Evolutionary conservation across 2,329 filamentous ascomycete species (phyloP), one percentile per base, ranked within the genome.

Genomic region (Spiromastix sp.): DNA sequence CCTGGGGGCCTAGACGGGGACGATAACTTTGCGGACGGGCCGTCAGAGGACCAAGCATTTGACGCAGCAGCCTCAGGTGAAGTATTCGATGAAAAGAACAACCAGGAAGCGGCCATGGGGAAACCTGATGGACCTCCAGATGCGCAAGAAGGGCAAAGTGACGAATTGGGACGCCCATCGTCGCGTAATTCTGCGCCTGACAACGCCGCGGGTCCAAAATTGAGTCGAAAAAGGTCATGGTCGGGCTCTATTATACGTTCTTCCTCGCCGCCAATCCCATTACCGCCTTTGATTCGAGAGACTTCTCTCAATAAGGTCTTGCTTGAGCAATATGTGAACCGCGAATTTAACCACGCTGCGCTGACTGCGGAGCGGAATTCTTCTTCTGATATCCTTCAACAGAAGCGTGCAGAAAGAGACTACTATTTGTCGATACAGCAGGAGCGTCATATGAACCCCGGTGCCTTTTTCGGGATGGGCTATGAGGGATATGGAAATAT

Each of bases 401-500:
- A 74, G 46, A 81, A 79, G 61, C 74, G 74, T 45, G 67, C 74
- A 32, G 79, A 81, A 59, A 71, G 77, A 40, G 72, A 79, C 41
- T 79, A 85, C 53, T 85, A 89, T 66, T 68, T 74, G 39, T 60
- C 68, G 32, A 54, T 85, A 46, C 62, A 81, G 69, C 59, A 75
- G 69, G 63, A 72, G 33, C 66, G 71, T 29, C 64, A 70, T 30
- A 51, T 64, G 40, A 67, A 77, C 44, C 74, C 77, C 11, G 74
- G 67, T 25, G 66, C 69, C 8, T 59, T 80, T 19, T 80, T 77
- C 52, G 77, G 77, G 19, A 63, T 67, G 48, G 91, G 91, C 36
- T 98, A 93, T 56, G 78, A 75, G 53, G 89, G 87, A 29, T 94
- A 81, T 53, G 89, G 84, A 45, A 96, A 96, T 64, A 81, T 82